Evolutionary conservation across 2,329 filamentous ascomycete species (phyloP).

Genomic region (Aspergillus spinulosporus): DNA sequence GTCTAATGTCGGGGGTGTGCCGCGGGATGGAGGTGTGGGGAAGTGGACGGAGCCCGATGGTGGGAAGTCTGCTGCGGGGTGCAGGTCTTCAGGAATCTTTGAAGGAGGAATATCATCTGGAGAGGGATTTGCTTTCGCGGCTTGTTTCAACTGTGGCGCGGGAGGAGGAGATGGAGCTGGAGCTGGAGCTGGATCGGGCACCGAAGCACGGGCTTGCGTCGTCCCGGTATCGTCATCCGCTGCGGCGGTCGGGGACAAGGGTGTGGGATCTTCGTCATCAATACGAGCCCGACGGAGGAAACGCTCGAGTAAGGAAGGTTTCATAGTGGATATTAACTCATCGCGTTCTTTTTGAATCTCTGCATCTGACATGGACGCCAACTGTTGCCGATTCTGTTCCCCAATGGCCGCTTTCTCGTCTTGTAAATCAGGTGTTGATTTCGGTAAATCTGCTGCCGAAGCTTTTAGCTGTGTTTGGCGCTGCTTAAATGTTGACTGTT

Average conservation of each 20-base stretch:
- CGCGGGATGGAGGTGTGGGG: slow-evolving; percentile 45
- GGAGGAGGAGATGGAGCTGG: neutral
- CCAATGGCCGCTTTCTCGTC: slow-evolving; percentile 74
- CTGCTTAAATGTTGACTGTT: slow-evolving; percentile 77
- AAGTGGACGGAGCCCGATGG: slow-evolving; percentile 42
- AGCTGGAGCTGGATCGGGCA: slow-evolving; percentile 8
- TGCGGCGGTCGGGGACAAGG: slow-evolving; percentile 3
- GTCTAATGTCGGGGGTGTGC: slow-evolving; percentile 70
- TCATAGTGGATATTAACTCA: slow-evolving; percentile 77
- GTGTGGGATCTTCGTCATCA: slow-evolving; percentile 55
- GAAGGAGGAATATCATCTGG: slow-evolving; percentile 40
- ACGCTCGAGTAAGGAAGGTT: slow-evolving; percentile 72
- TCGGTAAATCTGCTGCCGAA: slow-evolving; percentile 6
- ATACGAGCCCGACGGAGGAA: slow-evolving; percentile 76
- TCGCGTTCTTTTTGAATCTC: slow-evolving; percentile 79
- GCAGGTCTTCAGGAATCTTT: slow-evolving; percentile 39
- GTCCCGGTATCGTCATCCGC: slow-evolving; percentile 5
- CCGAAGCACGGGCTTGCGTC: neutral
- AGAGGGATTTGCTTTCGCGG: slow-evolving; percentile 7
- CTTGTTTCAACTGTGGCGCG: neutral
- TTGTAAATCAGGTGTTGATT: slow-evolving; percentile 1
- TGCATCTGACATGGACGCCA: slow-evolving; percentile 75
- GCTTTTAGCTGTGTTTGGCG: slow-evolving; percentile 38
- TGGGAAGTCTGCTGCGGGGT: slow-evolving; percentile 42
- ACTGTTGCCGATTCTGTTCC: slow-evolving; percentile 71